Evolutionary conservation across 208 protist genomes (phyloP), one percentile per base, ranked within the genome.

Genomic region (Entamoeba dispar): DNA sequence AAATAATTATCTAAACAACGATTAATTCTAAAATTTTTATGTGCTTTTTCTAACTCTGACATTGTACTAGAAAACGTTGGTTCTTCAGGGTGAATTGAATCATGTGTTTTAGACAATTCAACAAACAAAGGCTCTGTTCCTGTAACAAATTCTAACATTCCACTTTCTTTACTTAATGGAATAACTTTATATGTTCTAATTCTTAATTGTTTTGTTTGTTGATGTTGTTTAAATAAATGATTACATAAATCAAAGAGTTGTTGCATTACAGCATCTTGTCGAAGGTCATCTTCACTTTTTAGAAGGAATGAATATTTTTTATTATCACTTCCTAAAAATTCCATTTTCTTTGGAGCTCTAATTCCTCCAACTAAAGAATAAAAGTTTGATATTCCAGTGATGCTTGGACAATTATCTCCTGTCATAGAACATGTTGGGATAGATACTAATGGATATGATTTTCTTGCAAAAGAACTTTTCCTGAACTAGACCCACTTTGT

Each of bases 251-350:
- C 73, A 19, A 94, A 91, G 3, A 94, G 27, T 38, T 94, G 93
- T 93, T 94, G 93, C 27, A 94, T 92, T n/a, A 93, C 34, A 38
- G 93, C 93, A 8, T 94, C 93, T 51, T 94, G 93, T 10, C 93
- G 93, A 8, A 94, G 15, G 7, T 94, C 93, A 92, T 94, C 93
- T 38, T 94, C 49, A 14, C 90, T 92, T 50, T 94, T 94, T 27
- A 94, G 5, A 5, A 94, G 50, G 12, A 91, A 94, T n/a, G 52
- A 38, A 43, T 94, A 94, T 7, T 14, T 34, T n/a, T 50, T 49
- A 7, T n/a, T n/a, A 92, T 92, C 90, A 47, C 14, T 51, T n/a
- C 90, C 90, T 27, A 92, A 43, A 47, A 47, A 92, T 3, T 15
- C 47, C 90, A 49, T n/a, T 50, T 51, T 51, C 22, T 92, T 92